These are phyloP conservation scores for Cladobotryum protrusum DNA, from an alignment of 2,329 filamentous ascomycete species.

Conservation along the genomic window DNA sequence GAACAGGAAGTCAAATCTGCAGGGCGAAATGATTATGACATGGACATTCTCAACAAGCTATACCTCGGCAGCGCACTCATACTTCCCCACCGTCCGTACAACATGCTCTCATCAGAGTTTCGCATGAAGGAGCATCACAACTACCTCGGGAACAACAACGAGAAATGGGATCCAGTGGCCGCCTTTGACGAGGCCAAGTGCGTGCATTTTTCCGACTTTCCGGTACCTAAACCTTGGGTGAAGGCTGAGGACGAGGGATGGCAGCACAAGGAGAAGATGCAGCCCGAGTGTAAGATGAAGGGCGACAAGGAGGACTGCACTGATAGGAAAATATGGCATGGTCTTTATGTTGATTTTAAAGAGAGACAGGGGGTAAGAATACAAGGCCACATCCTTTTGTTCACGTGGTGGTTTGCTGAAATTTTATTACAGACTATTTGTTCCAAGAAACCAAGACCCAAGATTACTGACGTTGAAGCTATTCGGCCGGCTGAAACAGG, in stretches of 20 bases:
- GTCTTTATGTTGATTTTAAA: conserved; percentile 14
- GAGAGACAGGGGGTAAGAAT: conserved; percentile 8
- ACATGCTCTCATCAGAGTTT: conserved; percentile 57
- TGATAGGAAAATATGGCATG: conserved; percentile 10
- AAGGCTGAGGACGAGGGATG: conserved; percentile 5
- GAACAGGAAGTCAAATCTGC: conserved; percentile 21
- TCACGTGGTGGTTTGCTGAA: too few species aligned
- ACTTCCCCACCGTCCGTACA: conserved; percentile 58
- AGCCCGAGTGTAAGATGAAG: conserved; percentile 2
- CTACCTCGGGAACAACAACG: conserved; percentile 36
- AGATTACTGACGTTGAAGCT: neutral
- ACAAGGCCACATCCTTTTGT: too few species aligned
- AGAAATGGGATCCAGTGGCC: conserved; percentile 50
- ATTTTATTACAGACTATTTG: neutral
- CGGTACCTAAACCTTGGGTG: conserved; percentile 15
- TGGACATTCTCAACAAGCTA: conserved; percentile 61
- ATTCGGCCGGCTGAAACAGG: neutral
- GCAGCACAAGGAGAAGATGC: neutral
- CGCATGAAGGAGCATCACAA: conserved; percentile 41
- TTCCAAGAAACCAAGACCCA: neutral
- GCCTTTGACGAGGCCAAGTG: conserved; percentile 40
- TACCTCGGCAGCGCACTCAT: conserved; percentile 54
- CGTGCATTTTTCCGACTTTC: conserved; percentile 16
- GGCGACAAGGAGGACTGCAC: conserved; percentile 10
- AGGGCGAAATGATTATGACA: conserved; percentile 46